Conservation (phyloP, 108 stramenopile genomes). For the Discostella stelligeroides region DNA sequence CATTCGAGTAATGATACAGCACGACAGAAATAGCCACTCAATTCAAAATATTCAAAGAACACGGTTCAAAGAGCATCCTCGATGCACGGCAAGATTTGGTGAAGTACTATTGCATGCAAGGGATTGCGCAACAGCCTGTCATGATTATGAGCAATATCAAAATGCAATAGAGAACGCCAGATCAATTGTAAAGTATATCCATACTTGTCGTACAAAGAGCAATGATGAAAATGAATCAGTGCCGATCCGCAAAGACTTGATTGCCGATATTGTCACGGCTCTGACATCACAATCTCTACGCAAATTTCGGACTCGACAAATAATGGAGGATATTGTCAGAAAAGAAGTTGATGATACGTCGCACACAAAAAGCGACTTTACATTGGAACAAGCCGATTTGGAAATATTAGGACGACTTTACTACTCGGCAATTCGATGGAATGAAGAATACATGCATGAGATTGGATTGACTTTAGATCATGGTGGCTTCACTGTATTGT, state of each 20-base stretch:
- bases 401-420: constrained; percentile 25
- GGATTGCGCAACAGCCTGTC: constrained; percentile 1
- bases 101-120: constrained; percentile 25
- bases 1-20: too few species aligned
- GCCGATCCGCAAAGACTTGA: constrained; percentile 9
- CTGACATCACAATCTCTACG: background rate
- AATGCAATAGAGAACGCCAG: constrained; percentile 1
- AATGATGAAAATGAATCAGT: background rate
- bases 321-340: background rate
- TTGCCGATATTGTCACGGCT: constrained; percentile 4
- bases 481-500: constrained; percentile 10
- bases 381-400: constrained; percentile 13
- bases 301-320: constrained; percentile 9
- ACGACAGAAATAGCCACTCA: too few species aligned
- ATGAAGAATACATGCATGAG: constrained; percentile 1
- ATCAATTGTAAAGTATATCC: constrained; percentile 16
- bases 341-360: background rate
- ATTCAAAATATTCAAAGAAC: too few species aligned
- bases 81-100: constrained; percentile 26
- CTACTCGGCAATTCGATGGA: constrained; percentile 11
- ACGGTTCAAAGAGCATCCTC: constrained; percentile 17
- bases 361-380: constrained; percentile 2
- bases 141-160: constrained; percentile 8
- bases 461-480: constrained; percentile 23
- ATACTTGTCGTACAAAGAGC: background rate